A percentile compares a stretch with the other conserved stretches of the same genome.
phyloP scores from a whole-genome alignment of 2,329 filamentous ascomycete species.

The Verticillium albo-atrum region DNA sequence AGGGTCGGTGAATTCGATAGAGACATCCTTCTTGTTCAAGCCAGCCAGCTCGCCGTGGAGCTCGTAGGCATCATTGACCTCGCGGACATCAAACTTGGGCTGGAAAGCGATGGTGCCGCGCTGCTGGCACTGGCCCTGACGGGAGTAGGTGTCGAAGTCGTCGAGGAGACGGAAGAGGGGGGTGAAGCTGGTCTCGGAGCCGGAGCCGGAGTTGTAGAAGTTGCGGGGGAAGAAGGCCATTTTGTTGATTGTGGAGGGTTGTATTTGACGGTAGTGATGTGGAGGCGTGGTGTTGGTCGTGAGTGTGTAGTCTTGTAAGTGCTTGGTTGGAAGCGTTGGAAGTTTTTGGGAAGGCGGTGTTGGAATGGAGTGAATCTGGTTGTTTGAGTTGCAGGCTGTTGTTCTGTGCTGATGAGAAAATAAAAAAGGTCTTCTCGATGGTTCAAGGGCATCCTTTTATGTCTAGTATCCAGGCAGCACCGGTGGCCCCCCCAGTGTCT shows the following conservation, averaged over 20 bases:
- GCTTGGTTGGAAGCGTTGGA: constrained; percentile 9
- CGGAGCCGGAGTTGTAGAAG: constrained; percentile 45
- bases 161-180: constrained; percentile 62
- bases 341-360: constrained; percentile 9
- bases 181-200: constrained; percentile 44
- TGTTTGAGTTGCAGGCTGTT: not conserved
- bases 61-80: constrained; percentile 64
- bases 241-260: constrained; percentile 23
- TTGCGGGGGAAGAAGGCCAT: constrained; percentile 59
- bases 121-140: constrained; percentile 13
- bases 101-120: constrained; percentile 49
- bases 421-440: constrained; percentile 5
- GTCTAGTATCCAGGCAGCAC: constrained; percentile 10
- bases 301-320: too few relatives aligned
- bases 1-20: constrained; percentile 74
- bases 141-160: constrained; percentile 56
- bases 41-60: constrained; percentile 78
- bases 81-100: constrained; percentile 75
- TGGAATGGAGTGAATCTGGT: constrained; percentile 9
- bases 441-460: constrained; percentile 22
- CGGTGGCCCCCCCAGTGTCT: constrained; percentile 20
- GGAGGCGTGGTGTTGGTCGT: not conserved
- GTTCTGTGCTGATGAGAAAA: constrained; percentile 20
- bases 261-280: not conserved
- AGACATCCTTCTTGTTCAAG: constrained; percentile 67